Evolutionary conservation across 192 early-diverging fungal species (phyloP).

Genomic region (Phycomyces blakesleeanus): DNA sequence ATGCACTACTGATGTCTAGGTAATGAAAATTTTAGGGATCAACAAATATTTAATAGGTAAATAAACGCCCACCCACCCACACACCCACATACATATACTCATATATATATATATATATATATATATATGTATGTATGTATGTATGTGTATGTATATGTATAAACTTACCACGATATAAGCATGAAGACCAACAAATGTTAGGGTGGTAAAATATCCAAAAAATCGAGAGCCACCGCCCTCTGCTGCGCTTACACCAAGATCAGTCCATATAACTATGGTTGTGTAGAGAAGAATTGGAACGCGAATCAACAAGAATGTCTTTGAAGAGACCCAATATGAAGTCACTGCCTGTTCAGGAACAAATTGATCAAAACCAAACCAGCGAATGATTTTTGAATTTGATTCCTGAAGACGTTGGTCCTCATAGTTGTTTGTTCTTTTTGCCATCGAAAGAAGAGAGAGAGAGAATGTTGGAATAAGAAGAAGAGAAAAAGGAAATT

Average conservation of each 20-base stretch:
- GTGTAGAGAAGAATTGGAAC: slow-evolving; percentile 8
- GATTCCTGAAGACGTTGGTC: not conserved
- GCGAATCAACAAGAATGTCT: slow-evolving; percentile 20
- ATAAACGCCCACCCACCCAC: too few species aligned
- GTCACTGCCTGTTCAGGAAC: slow-evolving; percentile 31
- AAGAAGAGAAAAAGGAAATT: too few species aligned
- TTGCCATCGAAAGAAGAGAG: too few species aligned
- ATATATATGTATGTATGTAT: too few species aligned
- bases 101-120: too few species aligned
- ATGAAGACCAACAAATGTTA: slow-evolving; percentile 31
- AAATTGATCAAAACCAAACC: slow-evolving; percentile 36
- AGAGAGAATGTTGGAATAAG: too few species aligned
- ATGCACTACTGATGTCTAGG: slow-evolving; percentile 22
- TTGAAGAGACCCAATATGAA: slow-evolving; percentile 25
- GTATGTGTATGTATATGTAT: too few species aligned
- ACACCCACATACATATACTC: too few species aligned
- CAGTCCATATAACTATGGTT: slow-evolving; percentile 18
- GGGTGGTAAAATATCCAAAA: slow-evolving; percentile 29
- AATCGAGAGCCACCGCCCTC: not conserved
- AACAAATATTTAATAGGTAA: too few species aligned
- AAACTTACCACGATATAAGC: slow-evolving; percentile 29
- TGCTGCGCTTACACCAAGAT: slow-evolving; percentile 11
- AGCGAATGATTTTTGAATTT: slow-evolving; percentile 13
- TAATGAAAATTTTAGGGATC: too few species aligned
- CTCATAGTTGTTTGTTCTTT: not conserved